A percentile compares a stretch with the other conserved stretches of the same genome.
Evolutionary conservation across 2,329 filamentous ascomycete genomes (phyloP).

Genomic region (Onygenales sp.): DNA sequence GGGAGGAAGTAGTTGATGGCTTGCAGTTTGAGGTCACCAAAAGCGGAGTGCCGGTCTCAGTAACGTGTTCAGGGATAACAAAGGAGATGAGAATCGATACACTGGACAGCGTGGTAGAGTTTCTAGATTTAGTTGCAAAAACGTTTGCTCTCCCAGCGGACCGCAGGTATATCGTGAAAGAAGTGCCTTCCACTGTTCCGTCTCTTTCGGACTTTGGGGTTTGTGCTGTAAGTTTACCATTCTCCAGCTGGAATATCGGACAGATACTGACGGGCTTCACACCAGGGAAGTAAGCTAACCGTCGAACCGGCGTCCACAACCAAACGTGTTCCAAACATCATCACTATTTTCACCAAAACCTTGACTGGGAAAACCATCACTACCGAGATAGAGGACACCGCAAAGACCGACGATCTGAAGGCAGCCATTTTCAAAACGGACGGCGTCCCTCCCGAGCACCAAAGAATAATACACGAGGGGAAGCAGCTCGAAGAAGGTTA

Average conservation of each 20-base stretch:
- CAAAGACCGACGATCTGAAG: constrained; percentile 4
- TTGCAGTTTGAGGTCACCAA: constrained; percentile 39
- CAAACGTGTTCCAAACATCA: background rate
- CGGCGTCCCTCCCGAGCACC: background rate
- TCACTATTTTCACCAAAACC: constrained; percentile 3
- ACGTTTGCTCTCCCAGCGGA: background rate
- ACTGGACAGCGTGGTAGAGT: background rate
- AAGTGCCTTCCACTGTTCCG: background rate
- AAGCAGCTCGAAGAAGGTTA: background rate
- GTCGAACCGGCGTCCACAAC: background rate
- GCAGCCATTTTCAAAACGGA: constrained; percentile 1
- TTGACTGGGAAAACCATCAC: constrained; percentile 9
- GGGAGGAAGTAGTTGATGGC: constrained; percentile 31
- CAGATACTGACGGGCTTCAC: background rate
- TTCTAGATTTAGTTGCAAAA: background rate
- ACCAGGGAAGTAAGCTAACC: background rate
- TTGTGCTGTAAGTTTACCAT: background rate
- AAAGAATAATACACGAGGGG: background rate
- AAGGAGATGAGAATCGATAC: background rate
- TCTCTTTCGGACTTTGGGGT: background rate
- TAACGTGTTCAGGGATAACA: background rate
- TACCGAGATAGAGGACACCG: background rate
- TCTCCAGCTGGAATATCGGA: background rate
- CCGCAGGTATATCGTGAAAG: background rate
- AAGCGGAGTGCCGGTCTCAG: background rate